Evolutionary conservation across 768 basidiomycete genomes (phyloP).

Genomic region (Naganishia friedmannii): DNA sequence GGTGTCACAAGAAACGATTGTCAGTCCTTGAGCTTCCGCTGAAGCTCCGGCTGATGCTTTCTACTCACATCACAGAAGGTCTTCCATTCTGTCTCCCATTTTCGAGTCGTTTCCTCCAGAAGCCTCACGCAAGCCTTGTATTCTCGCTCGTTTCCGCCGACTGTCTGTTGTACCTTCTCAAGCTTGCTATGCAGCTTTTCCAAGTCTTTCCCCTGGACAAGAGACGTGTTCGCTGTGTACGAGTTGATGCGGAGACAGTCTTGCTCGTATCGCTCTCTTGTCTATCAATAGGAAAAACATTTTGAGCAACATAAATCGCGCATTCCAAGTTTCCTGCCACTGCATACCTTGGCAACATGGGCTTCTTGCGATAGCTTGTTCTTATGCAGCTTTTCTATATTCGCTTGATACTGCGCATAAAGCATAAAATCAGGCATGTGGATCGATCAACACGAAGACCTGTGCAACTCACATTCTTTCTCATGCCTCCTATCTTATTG

Average conservation of each 20-base stretch:
- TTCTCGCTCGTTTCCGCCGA: conserved; percentile 85
- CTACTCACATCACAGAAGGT: conserved; percentile 69
- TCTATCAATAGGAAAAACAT: conserved; percentile 48
- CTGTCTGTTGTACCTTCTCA: conserved; percentile 82
- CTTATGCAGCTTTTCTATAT: conserved; percentile 87
- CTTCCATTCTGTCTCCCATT: conserved; percentile 95
- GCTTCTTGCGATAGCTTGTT: conserved; percentile 79
- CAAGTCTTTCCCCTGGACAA: conserved; percentile 88
- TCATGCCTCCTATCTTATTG: conserved; percentile 11
- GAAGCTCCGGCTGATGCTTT: not conserved
- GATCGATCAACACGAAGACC: not conserved
- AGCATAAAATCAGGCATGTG: not conserved
- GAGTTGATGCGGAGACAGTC: conserved; percentile 92
- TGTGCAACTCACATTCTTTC: conserved; percentile 6
- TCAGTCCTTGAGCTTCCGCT: not conserved
- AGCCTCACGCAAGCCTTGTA: conserved; percentile 81
- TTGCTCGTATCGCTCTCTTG: conserved; percentile 86
- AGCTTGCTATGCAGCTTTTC: conserved; percentile 85
- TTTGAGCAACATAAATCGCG: too few relatives aligned
- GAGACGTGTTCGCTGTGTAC: conserved; percentile 82
- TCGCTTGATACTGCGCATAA: conserved; percentile 57
- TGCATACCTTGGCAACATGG: conserved; percentile 69
- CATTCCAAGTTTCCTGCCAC: too few relatives aligned
- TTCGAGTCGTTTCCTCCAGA: conserved; percentile 70
- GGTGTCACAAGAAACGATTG: conserved; percentile 28